Conservation (phyloP, 2,329 filamentous ascomycete species). For the Fusarium sp. region DNA sequence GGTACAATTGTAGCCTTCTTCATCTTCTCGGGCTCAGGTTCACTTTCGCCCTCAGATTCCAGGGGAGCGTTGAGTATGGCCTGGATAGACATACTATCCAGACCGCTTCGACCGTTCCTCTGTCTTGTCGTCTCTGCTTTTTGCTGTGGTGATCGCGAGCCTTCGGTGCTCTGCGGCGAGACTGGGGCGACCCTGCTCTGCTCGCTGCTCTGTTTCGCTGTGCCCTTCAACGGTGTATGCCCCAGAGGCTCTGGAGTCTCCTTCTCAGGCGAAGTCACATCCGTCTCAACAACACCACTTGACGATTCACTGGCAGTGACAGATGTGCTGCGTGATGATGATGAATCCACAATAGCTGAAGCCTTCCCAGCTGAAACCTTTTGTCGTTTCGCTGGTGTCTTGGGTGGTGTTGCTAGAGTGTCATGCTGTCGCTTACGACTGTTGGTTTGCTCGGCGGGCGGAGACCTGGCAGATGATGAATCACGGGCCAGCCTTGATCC, state of each 20-base stretch:
- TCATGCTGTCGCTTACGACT: conserved; percentile 56
- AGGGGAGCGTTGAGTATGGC: conserved; percentile 48
- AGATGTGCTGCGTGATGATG: conserved; percentile 55
- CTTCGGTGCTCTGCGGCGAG: conserved; percentile 48
- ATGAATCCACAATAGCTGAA: conserved; percentile 41
- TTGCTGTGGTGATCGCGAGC: conserved; percentile 41
- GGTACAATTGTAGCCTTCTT: conserved; percentile 15
- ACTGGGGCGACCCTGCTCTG: conserved; percentile 37
- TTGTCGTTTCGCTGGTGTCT: conserved; percentile 64
- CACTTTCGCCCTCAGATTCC: conserved; percentile 27
- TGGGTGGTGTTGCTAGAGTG: conserved; percentile 63
- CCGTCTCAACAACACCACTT: conserved; percentile 50
- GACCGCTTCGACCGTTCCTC: conserved; percentile 22
- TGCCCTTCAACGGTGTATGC: conserved; percentile 42
- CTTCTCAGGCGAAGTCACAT: conserved; percentile 63
- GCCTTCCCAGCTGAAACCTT: conserved; percentile 50
- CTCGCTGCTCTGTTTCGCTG: conserved; percentile 14
- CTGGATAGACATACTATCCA: conserved; percentile 48
- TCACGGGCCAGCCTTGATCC: conserved; percentile 49
- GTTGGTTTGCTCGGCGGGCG: conserved; percentile 41
- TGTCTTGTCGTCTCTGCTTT: not conserved
- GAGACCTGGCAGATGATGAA: conserved; percentile 47
- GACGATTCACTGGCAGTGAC: conserved; percentile 44
- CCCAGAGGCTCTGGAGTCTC: conserved; percentile 56
- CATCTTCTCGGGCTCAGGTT: conserved; percentile 24